Evolutionary conservation across 2,329 filamentous ascomycete genomes (phyloP).

Genomic region (Pyrenophora teres): DNA sequence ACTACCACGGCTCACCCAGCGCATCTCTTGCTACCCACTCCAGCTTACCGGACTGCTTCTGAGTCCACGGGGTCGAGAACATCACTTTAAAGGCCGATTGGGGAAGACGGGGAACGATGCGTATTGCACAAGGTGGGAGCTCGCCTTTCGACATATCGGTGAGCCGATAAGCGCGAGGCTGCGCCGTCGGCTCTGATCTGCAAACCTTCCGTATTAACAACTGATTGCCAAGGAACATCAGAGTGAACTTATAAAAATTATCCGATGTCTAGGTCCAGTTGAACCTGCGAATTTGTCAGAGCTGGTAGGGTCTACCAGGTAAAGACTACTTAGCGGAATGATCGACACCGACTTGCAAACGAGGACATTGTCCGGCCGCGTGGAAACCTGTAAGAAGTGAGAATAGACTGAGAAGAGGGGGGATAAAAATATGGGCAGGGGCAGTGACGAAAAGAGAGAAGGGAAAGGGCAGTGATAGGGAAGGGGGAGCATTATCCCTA

Average conservation of each 20-base stretch:
- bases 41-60: not conserved
- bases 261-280: not conserved
- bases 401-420: not conserved
- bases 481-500: not conserved
- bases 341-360: not conserved
- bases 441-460: not conserved
- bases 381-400: constrained; percentile 1
- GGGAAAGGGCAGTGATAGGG: not conserved
- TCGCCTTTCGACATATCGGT: not conserved
- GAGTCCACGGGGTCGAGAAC: not conserved
- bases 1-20: not conserved
- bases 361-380: not conserved
- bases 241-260: not conserved
- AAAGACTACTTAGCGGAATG: not conserved
- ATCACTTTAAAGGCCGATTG: not conserved
- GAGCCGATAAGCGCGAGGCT: not conserved
- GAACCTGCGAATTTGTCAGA: not conserved
- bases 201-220: not conserved
- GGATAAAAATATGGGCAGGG: not conserved
- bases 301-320: not conserved
- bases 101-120: not conserved
- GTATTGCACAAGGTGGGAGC: not conserved
- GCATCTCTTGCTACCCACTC: not conserved
- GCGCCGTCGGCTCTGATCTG: not conserved
- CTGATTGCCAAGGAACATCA: not conserved